A percentile compares a stretch with the other conserved stretches of the same genome.
These are phyloP conservation scores for Lophium mytilinum DNA, from an alignment of 495 filamentous ascomycete genomes.

Conservation along the genomic window DNA sequence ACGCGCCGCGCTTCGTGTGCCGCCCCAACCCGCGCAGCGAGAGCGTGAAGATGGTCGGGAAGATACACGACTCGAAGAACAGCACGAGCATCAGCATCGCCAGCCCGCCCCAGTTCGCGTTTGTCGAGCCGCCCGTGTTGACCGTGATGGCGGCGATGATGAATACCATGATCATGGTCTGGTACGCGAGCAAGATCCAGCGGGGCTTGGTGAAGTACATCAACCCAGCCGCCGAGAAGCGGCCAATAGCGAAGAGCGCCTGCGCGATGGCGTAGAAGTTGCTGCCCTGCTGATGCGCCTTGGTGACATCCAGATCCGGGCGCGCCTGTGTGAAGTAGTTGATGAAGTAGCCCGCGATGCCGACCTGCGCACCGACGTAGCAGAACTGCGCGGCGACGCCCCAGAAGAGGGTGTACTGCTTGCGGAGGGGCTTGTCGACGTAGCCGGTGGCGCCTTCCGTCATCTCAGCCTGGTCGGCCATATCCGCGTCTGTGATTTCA, in stretches of 20 bases:
- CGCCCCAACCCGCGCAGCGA: conserved; percentile 60
- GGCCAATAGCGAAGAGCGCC: conserved; percentile 56
- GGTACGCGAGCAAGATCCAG: conserved; percentile 29
- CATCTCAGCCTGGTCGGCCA: conserved; percentile 43
- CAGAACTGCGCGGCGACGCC: conserved; percentile 59
- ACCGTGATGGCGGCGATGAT: conserved; percentile 46
- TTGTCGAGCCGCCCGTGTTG: conserved; percentile 31
- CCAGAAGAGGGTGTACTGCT: conserved; percentile 58
- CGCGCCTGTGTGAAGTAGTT: conserved; percentile 36
- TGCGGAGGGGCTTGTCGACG: conserved; percentile 33
- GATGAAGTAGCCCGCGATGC: conserved; percentile 49
- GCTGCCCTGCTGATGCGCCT: conserved; percentile 24
- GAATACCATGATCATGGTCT: conserved; percentile 44
- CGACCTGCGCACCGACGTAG: conserved; percentile 59
- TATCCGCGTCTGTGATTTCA: conserved; percentile 68
- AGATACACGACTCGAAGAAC: conserved; percentile 56
- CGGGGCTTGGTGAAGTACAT: conserved; percentile 36
- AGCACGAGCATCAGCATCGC: conserved; percentile 56
- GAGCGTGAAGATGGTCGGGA: conserved; percentile 62
- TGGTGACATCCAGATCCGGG: conserved; percentile 12
- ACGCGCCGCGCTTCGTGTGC: conserved; percentile 62
- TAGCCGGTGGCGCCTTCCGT: conserved; percentile 30
- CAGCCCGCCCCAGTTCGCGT: conserved; percentile 39
- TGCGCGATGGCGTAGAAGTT: conserved; percentile 59
- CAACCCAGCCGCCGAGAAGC: conserved; percentile 50